Evolutionary conservation across 768 basidiomycete species (phyloP), one percentile per base, ranked within the genome.

Genomic region (Lentinula detonsa): DNA sequence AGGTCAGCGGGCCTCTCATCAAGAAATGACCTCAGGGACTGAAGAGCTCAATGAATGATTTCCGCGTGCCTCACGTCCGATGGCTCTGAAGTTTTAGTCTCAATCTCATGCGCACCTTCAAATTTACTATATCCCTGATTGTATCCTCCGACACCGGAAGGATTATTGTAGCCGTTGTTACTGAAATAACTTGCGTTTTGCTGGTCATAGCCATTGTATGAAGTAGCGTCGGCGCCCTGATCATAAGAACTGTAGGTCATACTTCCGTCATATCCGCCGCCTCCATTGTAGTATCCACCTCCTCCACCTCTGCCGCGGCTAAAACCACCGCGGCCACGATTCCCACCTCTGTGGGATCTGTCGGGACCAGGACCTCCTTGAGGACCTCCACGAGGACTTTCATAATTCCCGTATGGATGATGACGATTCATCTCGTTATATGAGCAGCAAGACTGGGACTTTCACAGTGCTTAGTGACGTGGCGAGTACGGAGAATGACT

Each of bases 61-160:
- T 77, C 74, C 74, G 78, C 74, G 76, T 81, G 81, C 81, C 77
- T 80, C 73, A 75, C 71, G 77, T 71, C 78, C 75, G 76, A 73
- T 78, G 71, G 73, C 75, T 68, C 69, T 72, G 71, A 72, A 60
- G 69, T 63, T 71, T 82, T 72, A 84, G 79, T 84, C 82, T 85
- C 75, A 85, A 84, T 67, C 73, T 81, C 80, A 76, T 87, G 90
- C 91, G 90, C 84, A 93, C 91, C 91, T 93, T 92, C 90, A 77
- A 76, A 78, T 66, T 72, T 84, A 64, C 71, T 65, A 73, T 82
- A 88, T 64, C 78, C 85, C 76, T 88, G 85, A 72, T 78, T 73
- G 70, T 77, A 82, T 59, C 80, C 81, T 63, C 77, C 75, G 68
- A 74, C 66, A 68, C 75, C 76, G 61, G 81, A 73, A 65, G 76